Base-by-base conservation (phyloP, 129 eudicot genomes). In the Tagetes patula region DNA sequence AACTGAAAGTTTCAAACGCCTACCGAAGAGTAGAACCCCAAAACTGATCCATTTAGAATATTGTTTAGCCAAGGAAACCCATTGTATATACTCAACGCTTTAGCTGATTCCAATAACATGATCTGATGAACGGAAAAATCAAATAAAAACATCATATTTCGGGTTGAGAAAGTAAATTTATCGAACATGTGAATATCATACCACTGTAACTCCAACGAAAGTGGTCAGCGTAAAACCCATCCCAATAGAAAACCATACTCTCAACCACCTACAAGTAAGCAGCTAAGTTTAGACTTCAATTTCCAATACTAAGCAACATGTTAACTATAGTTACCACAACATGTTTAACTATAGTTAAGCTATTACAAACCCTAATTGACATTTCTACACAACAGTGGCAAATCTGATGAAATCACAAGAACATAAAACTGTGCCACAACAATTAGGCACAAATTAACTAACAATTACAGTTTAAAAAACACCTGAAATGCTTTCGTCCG, bases 181-280 rank as follows among this genome's bases (percentile, higher is more conserved):
- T 40, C 14, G 54, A 40, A 3, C 1, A 56, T 59, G 58, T 76
- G 40, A 6, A 32, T n/a, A 8, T n/a, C 86, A 59, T 38, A 92
- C 97, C 84, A 85, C 3, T 27, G 87, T 76, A 48, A 83, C 91
- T 70, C 87, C 95, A 59, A 89, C 59, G 38, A 92, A 74, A 61
- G 93, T 82, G 55, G 88, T 73, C 38, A 87, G 73, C 68, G 88
- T 82, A 82, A 92, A 89, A 11, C 96, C 95, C 77, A 87, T 73
- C 48, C 98, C 96, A 67, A 92, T 72, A 0, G 94, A 74, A 75
- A 89, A 89, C 98, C 96, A 92, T n/a, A 77, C 75, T 65, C 82
- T 75, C 82, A 89, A 74, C 74, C 59, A 83, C 86, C 97, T 92
- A 54, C 31, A 34, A 66, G 66, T 39, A 68, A 50, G 52, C 75